Evolutionary conservation across 1,284 basidiomycete species (phyloP).

Genomic region (Rhodotorula glutinis): DNA sequence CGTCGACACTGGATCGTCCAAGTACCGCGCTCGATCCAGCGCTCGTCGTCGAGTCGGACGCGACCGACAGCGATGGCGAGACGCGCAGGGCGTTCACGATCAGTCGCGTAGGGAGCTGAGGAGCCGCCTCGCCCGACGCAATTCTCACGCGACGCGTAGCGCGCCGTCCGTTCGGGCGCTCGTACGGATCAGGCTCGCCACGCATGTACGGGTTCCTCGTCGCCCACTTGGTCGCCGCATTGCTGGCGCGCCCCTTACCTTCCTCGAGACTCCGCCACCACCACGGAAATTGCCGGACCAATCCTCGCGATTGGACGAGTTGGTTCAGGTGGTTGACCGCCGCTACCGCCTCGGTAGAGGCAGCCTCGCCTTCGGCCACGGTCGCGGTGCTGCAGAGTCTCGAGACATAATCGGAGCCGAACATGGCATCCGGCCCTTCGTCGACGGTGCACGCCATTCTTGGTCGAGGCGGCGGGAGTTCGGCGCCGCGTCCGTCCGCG

Average conservation of each 20-base stretch:
- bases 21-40: too few species aligned
- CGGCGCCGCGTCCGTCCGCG: neutral
- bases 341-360: neutral
- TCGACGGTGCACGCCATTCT: neutral
- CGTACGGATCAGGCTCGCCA: neutral
- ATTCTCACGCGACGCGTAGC: neutral
- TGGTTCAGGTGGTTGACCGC: neutral
- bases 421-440: neutral
- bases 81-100: too few species aligned
- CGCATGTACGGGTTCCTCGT: conserved; percentile 1
- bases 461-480: neutral
- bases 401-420: neutral
- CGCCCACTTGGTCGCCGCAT: neutral
- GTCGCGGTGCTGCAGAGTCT: neutral
- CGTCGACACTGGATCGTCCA: too few species aligned
- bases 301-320: neutral
- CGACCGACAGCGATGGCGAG: too few species aligned
- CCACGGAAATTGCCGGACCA: neutral
- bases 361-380: neutral
- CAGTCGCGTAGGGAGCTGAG: too few species aligned
- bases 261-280: conserved; percentile 1
- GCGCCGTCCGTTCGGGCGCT: neutral
- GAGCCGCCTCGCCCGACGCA: too few species aligned
- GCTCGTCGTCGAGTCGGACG: too few species aligned
- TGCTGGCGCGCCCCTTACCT: neutral